Evolutionary conservation across 2,329 filamentous ascomycete species (phyloP).

Genomic region (Ascochyta lentis): DNA sequence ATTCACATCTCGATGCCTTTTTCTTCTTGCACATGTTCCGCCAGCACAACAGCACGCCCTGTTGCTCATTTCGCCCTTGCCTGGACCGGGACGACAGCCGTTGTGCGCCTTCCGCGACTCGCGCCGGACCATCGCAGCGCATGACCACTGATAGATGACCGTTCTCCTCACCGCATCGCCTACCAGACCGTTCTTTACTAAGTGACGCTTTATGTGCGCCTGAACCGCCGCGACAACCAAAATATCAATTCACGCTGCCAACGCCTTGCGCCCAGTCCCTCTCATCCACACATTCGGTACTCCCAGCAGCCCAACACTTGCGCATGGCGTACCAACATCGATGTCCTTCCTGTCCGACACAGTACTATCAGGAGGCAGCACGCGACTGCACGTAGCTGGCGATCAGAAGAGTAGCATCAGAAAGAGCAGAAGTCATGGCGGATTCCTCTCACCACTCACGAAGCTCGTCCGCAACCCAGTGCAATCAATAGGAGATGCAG

Average conservation of each 20-base stretch:
- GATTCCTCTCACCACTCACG: constrained; percentile 45
- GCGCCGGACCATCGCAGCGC: constrained; percentile 20
- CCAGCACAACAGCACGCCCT: background rate
- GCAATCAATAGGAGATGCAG: constrained; percentile 25
- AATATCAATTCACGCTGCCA: background rate
- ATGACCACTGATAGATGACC: constrained; percentile 27
- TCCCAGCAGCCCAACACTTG: constrained; percentile 21
- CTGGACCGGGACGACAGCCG: constrained; percentile 12
- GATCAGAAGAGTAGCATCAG: constrained; percentile 20
- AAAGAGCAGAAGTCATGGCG: constrained; percentile 39
- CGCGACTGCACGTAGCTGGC: constrained; percentile 35
- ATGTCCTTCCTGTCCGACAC: constrained; percentile 50
- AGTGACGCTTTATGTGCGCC: constrained; percentile 1
- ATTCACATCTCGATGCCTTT: constrained; percentile 1
- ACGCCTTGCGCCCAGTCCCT: constrained; percentile 7
- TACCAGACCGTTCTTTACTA: constrained; percentile 18
- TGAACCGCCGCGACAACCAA: constrained; percentile 1
- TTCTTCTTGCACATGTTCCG: constrained; percentile 12
- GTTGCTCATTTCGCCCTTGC: constrained; percentile 4
- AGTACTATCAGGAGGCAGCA: constrained; percentile 40
- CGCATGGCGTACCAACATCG: constrained; percentile 43
- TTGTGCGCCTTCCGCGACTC: constrained; percentile 30
- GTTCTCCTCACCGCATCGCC: constrained; percentile 18
- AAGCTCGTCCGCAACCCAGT: constrained; percentile 47
- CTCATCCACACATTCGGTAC: constrained; percentile 21